Evolutionary conservation across 352 stramenopile genomes (phyloP).

Genomic region (Lagenidium giganteum): DNA sequence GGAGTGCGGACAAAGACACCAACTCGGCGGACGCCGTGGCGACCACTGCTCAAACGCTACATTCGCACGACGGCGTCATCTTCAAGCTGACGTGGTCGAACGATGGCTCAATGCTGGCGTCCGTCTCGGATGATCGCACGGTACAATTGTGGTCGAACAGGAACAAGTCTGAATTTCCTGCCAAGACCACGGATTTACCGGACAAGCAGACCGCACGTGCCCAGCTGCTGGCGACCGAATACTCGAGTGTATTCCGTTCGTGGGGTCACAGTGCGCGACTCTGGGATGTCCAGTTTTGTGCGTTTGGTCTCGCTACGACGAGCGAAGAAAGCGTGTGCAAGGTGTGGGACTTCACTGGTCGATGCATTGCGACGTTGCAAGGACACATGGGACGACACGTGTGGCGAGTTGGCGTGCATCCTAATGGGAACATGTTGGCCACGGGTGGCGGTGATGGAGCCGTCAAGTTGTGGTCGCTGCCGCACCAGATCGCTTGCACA

Average conservation of each 20-base stretch:
- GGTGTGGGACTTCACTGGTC: slow-evolving; percentile 53
- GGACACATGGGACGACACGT: slow-evolving; percentile 74
- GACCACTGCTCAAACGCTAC: slow-evolving; percentile 55
- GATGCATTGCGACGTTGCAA: slow-evolving; percentile 66
- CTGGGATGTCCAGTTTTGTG: slow-evolving; percentile 81
- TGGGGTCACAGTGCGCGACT: slow-evolving; percentile 83
- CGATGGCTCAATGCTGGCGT: slow-evolving; percentile 61
- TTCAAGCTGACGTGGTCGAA: slow-evolving; percentile 80
- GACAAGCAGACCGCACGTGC: background rate
- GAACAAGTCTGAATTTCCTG: no score
- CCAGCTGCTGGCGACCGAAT: slow-evolving; percentile 19
- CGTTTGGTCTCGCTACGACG: slow-evolving; percentile 35
- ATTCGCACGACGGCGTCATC: slow-evolving; percentile 79
- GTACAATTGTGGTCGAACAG: slow-evolving; percentile 75
- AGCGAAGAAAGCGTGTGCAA: slow-evolving; percentile 81
- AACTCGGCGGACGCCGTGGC: slow-evolving; percentile 13
- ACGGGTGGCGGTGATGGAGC: slow-evolving; percentile 75
- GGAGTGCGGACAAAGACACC: slow-evolving; percentile 30
- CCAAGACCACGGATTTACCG: slow-evolving; percentile 3
- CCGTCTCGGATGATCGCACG: slow-evolving; percentile 82
- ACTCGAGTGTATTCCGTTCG: slow-evolving; percentile 52
- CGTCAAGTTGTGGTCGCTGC: slow-evolving; percentile 75
- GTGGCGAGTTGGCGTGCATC: slow-evolving; percentile 70
- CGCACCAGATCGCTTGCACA: slow-evolving; percentile 47
- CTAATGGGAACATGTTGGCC: slow-evolving; percentile 32